Evolutionary conservation across 352 stramenopile species (phyloP).

Genomic region (Phytophthora parvispora): DNA sequence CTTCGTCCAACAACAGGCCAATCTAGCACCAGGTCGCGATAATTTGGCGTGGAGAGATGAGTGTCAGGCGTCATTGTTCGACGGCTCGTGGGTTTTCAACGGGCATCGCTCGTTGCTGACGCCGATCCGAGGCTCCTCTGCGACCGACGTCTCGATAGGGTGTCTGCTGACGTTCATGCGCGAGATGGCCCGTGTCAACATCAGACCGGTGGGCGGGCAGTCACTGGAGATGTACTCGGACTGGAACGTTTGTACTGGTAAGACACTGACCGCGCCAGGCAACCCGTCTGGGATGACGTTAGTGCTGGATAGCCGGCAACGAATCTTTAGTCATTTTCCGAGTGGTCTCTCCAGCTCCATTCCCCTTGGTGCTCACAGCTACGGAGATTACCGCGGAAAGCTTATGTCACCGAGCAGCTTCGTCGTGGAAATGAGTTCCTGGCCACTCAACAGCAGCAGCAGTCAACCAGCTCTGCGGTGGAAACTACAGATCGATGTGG

Average conservation of each 20-base stretch:
- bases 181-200: slow-evolving; percentile 34
- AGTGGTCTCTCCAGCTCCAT: slow-evolving; percentile 55
- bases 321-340: slow-evolving; percentile 53
- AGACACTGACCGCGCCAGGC: not conserved
- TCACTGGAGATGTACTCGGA: slow-evolving; percentile 29
- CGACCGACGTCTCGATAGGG: slow-evolving; percentile 21
- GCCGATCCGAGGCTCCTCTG: slow-evolving; percentile 15
- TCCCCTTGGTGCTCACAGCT: slow-evolving; percentile 34
- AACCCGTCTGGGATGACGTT: slow-evolving; percentile 33
- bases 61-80: slow-evolving; percentile 23
- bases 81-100: slow-evolving; percentile 39
- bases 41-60: not conserved
- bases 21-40: not conserved
- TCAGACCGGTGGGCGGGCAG: slow-evolving; percentile 29
- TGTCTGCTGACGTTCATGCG: slow-evolving; percentile 43
- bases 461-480: slow-evolving; percentile 20
- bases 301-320: slow-evolving; percentile 48
- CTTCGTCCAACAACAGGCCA: slow-evolving; percentile 29
- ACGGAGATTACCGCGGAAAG: slow-evolving; percentile 61
- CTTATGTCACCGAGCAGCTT: slow-evolving; percentile 34
- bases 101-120: slow-evolving; percentile 26
- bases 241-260: slow-evolving; percentile 21
- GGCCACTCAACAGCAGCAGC: slow-evolving; percentile 10
- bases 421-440: slow-evolving; percentile 48
- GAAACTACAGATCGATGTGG: slow-evolving; percentile 31